A percentile compares a stretch with the other conserved stretches of the same genome.
Conservation (phyloP, 2,329 filamentous ascomycete genomes). For the Botrytis cinerea region DNA sequence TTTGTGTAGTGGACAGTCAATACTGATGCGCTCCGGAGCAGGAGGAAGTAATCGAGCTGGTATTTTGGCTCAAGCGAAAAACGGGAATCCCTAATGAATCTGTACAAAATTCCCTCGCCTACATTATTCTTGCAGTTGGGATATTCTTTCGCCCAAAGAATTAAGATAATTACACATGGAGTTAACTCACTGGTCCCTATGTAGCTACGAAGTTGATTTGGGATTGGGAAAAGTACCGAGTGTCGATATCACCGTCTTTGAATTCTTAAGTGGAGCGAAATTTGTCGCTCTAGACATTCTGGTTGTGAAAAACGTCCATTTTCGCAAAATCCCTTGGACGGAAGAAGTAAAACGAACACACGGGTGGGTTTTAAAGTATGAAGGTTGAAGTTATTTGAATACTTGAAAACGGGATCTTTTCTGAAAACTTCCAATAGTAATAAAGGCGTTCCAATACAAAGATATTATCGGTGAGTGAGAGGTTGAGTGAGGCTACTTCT, state of each 20-base stretch:
- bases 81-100: no score
- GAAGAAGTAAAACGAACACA: neutral
- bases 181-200: neutral
- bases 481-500: no score
- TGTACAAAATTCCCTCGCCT: no score
- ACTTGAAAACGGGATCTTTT: neutral
- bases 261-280: neutral
- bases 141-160: no score
- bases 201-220: neutral
- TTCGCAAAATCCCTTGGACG: neutral
- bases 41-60: no score
- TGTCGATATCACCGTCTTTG: neutral
- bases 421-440: rapidly evolving
- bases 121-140: no score
- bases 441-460: no score
- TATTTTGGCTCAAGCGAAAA: no score
- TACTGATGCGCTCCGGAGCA: no score
- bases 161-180: neutral
- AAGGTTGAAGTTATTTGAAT: rapidly evolving
- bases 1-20: no score
- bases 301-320: neutral
- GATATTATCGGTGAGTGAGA: no score
- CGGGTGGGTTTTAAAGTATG: neutral
- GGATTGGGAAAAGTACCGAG: neutral
- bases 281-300: neutral